These are phyloP conservation scores for Penicillium hordei DNA, from an alignment of 2,329 filamentous ascomycete genomes.

Conservation along the genomic window DNA sequence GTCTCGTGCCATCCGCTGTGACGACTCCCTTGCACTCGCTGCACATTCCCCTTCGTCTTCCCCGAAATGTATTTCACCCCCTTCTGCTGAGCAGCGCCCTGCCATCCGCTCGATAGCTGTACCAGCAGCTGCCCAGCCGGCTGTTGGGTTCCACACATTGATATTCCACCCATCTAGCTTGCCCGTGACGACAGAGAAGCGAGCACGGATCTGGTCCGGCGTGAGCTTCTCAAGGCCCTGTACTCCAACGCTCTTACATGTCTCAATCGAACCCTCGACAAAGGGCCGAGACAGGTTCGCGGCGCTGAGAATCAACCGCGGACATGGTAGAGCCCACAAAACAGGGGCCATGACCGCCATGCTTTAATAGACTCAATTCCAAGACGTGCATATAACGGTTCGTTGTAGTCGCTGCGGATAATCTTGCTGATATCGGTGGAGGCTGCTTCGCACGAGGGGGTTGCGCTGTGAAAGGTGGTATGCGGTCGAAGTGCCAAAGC, in stretches of 20 bases:
- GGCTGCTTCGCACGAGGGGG: conserved; percentile 21
- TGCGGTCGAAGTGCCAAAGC: conserved; percentile 13
- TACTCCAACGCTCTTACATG: conserved; percentile 15
- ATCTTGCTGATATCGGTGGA: conserved; percentile 24
- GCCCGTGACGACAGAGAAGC: conserved; percentile 16
- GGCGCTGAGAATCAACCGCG: conserved; percentile 19
- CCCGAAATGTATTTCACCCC: conserved; percentile 23
- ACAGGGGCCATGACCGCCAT: conserved; percentile 14
- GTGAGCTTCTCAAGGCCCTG: conserved; percentile 16
- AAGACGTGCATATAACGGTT: conserved; percentile 23
- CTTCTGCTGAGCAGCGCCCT: conserved; percentile 12
- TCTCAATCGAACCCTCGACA: conserved; percentile 20
- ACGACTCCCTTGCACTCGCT: conserved; percentile 12
- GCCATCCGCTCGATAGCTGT: conserved; percentile 20
- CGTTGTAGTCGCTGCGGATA: conserved; percentile 23
- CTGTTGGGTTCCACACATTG: conserved; percentile 21
- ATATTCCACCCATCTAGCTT: conserved; percentile 22
- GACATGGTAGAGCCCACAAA: conserved; percentile 20
- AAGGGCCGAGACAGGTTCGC: conserved; percentile 19
- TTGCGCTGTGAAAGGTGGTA: conserved; percentile 15
- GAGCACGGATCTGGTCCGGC: conserved; percentile 8
- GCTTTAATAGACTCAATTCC: conserved; percentile 18
- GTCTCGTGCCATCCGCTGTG: conserved; percentile 14
- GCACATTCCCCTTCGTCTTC: conserved; percentile 8
- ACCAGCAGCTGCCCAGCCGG: conserved; percentile 21